Evolutionary conservation across 2,329 filamentous ascomycete species (phyloP), one percentile per base, ranked within the genome.

Genomic region (Paramyrothecium roridum): DNA sequence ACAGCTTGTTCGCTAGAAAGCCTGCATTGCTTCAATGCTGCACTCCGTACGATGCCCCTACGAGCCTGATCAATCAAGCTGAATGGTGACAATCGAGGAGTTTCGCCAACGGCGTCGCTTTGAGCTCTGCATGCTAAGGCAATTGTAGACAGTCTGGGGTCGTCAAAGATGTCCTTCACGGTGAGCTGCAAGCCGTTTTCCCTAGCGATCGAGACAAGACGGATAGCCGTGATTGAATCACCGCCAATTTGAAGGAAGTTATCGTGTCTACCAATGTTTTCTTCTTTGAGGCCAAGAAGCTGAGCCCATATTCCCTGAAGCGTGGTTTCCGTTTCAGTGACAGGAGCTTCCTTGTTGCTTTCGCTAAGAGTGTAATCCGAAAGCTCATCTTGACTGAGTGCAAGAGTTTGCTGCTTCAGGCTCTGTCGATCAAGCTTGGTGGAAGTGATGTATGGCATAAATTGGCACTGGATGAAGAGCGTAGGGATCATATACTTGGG

Each of bases 401-500:
- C 20, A 47, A 2, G 22, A 16, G 17, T 53, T 49, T 7, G 55
- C 33, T 8, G 34, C 48, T 10, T 33, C 16, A n/a, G 33, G 48
- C 19, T 49, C 48, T 56, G 55, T n/a, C 61, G 46, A 34, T 63
- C 59, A 2, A 60, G 21, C 55, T 61, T 63, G 33, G 50, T 55
- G 3, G 61, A 60, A 12, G 53, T 55, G 21, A 58, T 55, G n/a
- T 58, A 58, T 3, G 61, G 59, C 50, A 60, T 63, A 3, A 30
- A 46, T 3, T n/a, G 26, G 20, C 54, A 30, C 13, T 54, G 54
- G 11, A 63, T 30, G 20, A 57, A 60, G 19, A 57, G 16, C 3
- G 52, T 47, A 2, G 59, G 59, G 2, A 61, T 55, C 53, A 61
- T 61, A 52, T 61, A 61, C 2, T 50, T 47, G 3, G 60, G 60